A percentile compares a stretch with the other conserved stretches of the same genome.
phyloP scores from a whole-genome alignment of 2,329 filamentous ascomycete genomes.

The Pseudonectria buxi region DNA sequence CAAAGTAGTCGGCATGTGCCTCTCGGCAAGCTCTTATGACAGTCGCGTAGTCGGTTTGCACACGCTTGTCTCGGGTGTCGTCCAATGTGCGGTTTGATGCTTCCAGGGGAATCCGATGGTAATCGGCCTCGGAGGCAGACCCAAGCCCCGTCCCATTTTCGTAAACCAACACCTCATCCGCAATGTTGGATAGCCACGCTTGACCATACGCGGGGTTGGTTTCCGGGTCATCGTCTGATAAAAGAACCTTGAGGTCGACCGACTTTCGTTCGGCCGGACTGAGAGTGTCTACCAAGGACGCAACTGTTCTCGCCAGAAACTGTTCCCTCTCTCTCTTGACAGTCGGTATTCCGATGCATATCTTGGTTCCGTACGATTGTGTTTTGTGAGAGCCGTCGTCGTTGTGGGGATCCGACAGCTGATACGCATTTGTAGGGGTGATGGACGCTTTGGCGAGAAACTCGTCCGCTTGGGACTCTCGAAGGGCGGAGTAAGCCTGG shows the following conservation, averaged over 20 bases:
- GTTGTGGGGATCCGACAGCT: constrained; percentile 4
- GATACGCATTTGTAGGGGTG: constrained; percentile 2
- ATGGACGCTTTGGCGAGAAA: constrained; percentile 9
- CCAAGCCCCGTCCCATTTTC: neutral
- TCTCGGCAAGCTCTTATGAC: constrained; percentile 19
- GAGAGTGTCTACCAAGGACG: constrained; percentile 24
- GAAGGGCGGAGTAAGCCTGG: constrained; percentile 15
- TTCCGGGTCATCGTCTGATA: constrained; percentile 21
- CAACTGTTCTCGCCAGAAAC: constrained; percentile 19
- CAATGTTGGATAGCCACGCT: constrained; percentile 22
- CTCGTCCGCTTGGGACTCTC: constrained; percentile 16
- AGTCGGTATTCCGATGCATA: constrained; percentile 25
- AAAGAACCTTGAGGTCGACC: constrained; percentile 22
- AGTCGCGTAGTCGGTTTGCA: constrained; percentile 22
- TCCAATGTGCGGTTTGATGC: constrained; percentile 6
- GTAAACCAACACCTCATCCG: constrained; percentile 25
- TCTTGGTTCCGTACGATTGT: constrained; percentile 2
- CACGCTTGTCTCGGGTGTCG: constrained; percentile 16
- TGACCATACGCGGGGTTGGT: constrained; percentile 22
- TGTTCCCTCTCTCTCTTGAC: constrained; percentile 19
- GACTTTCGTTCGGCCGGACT: constrained; percentile 18
- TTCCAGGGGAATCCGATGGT: constrained; percentile 7
- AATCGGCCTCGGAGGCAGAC: constrained; percentile 1
- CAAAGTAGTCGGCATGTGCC: constrained; percentile 20
- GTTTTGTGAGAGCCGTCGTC: neutral